Evolutionary conservation across 495 filamentous ascomycete species (phyloP).

Genomic region (Paragyromitra xinjiangensis): DNA sequence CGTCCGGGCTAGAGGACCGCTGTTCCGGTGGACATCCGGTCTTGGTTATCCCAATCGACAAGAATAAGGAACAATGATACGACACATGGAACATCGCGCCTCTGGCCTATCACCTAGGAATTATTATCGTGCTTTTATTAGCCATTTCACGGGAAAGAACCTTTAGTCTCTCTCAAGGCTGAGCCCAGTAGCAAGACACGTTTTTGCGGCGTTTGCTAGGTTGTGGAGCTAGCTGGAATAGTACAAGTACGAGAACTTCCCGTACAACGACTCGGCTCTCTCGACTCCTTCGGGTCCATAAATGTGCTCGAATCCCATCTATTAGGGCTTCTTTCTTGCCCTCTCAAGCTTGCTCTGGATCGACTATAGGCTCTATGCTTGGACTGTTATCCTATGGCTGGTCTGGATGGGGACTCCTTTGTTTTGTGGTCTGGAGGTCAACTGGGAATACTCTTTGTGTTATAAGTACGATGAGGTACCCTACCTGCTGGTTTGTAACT

Average conservation of each 20-base stretch:
- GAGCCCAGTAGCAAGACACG: too few species aligned
- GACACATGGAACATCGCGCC: background rate
- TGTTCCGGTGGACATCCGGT: background rate
- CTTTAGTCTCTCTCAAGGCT: too few species aligned
- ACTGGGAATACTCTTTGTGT: too few species aligned
- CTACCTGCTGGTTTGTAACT: too few species aligned
- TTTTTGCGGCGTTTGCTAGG: background rate
- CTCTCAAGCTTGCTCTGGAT: background rate
- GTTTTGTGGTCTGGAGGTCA: too few species aligned
- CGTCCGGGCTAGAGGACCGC: background rate
- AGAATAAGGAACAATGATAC: too few species aligned
- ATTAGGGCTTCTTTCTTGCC: background rate
- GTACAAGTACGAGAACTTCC: background rate
- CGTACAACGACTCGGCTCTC: background rate
- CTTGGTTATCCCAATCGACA: background rate
- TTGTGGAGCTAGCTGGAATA: background rate
- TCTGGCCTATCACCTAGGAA: background rate
- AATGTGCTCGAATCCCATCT: background rate
- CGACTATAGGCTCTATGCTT: background rate
- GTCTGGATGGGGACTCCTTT: too few species aligned
- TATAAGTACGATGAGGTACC: too few species aligned
- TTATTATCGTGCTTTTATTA: too few species aligned
- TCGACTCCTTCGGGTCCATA: background rate
- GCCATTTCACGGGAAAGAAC: too few species aligned
- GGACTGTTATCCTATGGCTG: background rate